Conservation (phyloP, 1,284 basidiomycete species). For the Ustilago tritici region DNA sequence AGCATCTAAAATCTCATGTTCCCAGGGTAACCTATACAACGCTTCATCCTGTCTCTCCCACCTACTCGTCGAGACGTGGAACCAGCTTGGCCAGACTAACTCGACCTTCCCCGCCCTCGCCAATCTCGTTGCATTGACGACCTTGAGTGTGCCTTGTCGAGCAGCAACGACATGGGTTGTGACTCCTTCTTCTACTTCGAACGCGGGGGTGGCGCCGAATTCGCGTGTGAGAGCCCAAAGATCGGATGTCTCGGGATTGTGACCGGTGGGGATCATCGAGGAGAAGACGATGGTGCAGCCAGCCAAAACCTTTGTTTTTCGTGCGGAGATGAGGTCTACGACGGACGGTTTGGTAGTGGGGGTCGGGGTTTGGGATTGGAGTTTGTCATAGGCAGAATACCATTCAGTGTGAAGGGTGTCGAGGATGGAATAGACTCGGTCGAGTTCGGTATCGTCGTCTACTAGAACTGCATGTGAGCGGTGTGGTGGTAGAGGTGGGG, state of each 20-base stretch:
- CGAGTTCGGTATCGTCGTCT: slow-evolving; percentile 87
- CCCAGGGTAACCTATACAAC: slow-evolving; percentile 73
- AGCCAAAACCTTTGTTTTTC: slow-evolving; percentile 81
- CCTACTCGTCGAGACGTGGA: slow-evolving; percentile 83
- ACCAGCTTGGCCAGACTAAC: slow-evolving; percentile 89
- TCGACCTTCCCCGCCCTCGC: slow-evolving; percentile 74
- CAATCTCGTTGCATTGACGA: slow-evolving; percentile 76
- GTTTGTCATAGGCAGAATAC: slow-evolving; percentile 71
- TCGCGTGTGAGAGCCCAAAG: slow-evolving; percentile 87
- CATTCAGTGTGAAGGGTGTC: slow-evolving; percentile 81
- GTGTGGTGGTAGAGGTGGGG: slow-evolving; percentile 30
- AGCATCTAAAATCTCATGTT: slow-evolving; percentile 16
- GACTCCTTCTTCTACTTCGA: slow-evolving; percentile 77
- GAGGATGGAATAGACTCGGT: slow-evolving; percentile 80
- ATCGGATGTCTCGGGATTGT: slow-evolving; percentile 81
- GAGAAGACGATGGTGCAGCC: slow-evolving; percentile 89
- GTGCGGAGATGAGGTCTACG: slow-evolving; percentile 83
- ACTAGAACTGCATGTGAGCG: slow-evolving; percentile 80
- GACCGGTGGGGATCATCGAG: slow-evolving; percentile 89
- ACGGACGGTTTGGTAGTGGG: slow-evolving; percentile 23
- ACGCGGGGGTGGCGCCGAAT: slow-evolving; percentile 86
- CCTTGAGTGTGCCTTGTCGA: slow-evolving; percentile 83
- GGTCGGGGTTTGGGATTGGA: slow-evolving; percentile 4
- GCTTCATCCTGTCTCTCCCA: slow-evolving; percentile 83
- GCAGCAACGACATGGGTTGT: slow-evolving; percentile 90